Conservation (phyloP, 352 stramenopile species). For the Pythium guiyangense region DNA sequence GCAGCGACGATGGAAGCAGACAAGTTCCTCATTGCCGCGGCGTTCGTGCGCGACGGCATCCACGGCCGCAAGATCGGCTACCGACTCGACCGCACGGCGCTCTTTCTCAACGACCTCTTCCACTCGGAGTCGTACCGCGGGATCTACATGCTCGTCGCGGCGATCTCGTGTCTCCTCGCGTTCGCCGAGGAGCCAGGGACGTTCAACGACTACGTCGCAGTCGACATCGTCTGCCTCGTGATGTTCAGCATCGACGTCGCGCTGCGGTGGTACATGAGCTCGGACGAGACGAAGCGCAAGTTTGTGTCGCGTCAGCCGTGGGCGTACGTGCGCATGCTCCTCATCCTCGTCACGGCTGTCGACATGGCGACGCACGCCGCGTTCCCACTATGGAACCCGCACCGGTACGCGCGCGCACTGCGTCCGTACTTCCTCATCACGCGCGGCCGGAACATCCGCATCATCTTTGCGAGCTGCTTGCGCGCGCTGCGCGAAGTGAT, state of each 20-base stretch:
- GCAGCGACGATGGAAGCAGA: constrained; percentile 36
- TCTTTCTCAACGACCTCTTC: constrained; percentile 70
- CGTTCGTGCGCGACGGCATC: constrained; percentile 78
- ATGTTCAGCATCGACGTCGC: constrained; percentile 60
- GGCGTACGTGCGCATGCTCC: constrained; percentile 56
- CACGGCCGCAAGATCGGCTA: constrained; percentile 85
- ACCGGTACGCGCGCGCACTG: constrained; percentile 61
- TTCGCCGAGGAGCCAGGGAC: constrained; percentile 60
- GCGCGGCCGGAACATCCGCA: constrained; percentile 71
- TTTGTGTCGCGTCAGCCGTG: constrained; percentile 74
- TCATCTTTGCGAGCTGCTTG: constrained; percentile 81
- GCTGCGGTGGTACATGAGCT: constrained; percentile 85
- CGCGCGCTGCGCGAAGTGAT: constrained; percentile 67
- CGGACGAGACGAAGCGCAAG: constrained; percentile 67
- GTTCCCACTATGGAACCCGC: constrained; percentile 47
- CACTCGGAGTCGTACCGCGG: constrained; percentile 66
- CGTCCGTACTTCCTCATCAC: constrained; percentile 81
- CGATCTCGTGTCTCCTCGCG: constrained; percentile 54
- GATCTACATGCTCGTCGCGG: constrained; percentile 71
- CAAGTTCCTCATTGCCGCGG: constrained; percentile 68
- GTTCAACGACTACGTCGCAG: constrained; percentile 47
- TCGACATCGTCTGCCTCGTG: constrained; percentile 62
- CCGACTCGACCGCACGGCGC: constrained; percentile 57
- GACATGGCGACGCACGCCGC: constrained; percentile 49
- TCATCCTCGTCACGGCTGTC: constrained; percentile 44